phyloP scores from a whole-genome alignment of 2,329 filamentous ascomycete genomes.

The Elsinoe fawcettii region DNA sequence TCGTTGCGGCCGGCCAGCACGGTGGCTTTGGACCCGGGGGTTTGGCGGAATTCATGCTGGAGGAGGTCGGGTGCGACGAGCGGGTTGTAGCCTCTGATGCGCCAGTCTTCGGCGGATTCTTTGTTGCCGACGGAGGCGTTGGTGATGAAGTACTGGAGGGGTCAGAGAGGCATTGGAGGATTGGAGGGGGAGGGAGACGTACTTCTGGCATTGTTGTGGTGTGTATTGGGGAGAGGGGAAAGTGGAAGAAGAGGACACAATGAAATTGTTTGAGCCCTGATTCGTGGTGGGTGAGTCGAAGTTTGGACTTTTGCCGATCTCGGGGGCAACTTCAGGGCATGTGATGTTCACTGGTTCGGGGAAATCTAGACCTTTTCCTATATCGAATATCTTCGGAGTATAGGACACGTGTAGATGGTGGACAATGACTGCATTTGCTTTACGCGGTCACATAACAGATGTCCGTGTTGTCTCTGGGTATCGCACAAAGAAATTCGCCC shows the following conservation, averaged over 20 bases:
- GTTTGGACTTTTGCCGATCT: neutral
- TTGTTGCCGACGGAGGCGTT: conserved; percentile 45
- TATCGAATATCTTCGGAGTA: neutral
- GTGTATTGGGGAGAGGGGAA: neutral
- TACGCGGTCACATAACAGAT: no score
- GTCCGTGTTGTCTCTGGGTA: no score
- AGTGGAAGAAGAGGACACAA: neutral
- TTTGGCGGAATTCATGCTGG: conserved; percentile 76
- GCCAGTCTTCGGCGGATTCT: conserved; percentile 44
- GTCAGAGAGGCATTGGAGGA: conserved; percentile 5
- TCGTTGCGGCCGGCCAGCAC: conserved; percentile 55
- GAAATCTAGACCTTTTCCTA: neutral
- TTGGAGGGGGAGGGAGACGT: neutral
- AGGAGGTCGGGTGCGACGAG: conserved; percentile 88
- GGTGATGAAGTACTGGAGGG: conserved; percentile 41
- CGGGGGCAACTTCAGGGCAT: conserved; percentile 8
- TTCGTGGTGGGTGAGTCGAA: conserved; percentile 10
- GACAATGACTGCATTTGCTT: no score
- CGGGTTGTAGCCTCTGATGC: conserved; percentile 76
- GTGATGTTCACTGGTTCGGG: neutral
- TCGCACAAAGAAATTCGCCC: neutral
- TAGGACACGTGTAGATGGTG: neutral
- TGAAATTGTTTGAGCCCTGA: conserved; percentile 6
- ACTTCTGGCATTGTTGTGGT: conserved; percentile 15
- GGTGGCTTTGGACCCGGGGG: conserved; percentile 43